These are phyloP conservation scores for Oryza glumipatula DNA, from an alignment of 176 grass and related monocot species.

Conservation along the genomic window DNA sequence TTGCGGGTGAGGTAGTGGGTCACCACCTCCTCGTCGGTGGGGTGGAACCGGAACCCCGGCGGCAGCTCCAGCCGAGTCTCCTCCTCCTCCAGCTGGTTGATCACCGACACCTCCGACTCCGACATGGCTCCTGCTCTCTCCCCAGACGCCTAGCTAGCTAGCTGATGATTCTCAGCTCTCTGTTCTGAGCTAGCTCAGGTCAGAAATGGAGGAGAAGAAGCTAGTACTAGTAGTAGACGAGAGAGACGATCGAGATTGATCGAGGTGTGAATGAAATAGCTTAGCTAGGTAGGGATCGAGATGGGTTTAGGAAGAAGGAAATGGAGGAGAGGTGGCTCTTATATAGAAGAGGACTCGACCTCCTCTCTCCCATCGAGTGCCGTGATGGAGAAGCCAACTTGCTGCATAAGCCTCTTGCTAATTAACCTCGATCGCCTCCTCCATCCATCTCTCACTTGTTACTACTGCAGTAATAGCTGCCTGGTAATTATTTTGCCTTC, in stretches of 20 bases:
- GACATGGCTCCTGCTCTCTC: constrained; percentile 14
- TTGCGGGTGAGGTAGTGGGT: constrained; percentile 69
- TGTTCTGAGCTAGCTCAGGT: not conserved
- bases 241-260: too few species aligned
- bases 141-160: not conserved
- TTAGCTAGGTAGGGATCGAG: not conserved
- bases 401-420: not conserved
- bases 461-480: not conserved
- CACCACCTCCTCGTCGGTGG: constrained; percentile 83
- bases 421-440: too few species aligned
- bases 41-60: constrained; percentile 93
- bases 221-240: too few species aligned
- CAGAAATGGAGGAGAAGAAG: too few species aligned
- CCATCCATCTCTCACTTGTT: too few species aligned
- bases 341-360: constrained; percentile 15
- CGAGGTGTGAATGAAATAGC: not conserved
- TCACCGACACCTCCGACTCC: constrained; percentile 43
- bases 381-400: constrained; percentile 48
- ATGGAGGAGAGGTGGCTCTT: not conserved
- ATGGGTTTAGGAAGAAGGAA: constrained; percentile 34
- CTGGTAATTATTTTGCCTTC: not conserved
- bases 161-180: not conserved
- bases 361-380: not conserved
- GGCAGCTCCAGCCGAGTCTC: constrained; percentile 53
- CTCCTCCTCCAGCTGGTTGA: constrained; percentile 14